Conservation (phyloP, 2,329 filamentous ascomycete species). For the Aspergillus carbonarius region DNA sequence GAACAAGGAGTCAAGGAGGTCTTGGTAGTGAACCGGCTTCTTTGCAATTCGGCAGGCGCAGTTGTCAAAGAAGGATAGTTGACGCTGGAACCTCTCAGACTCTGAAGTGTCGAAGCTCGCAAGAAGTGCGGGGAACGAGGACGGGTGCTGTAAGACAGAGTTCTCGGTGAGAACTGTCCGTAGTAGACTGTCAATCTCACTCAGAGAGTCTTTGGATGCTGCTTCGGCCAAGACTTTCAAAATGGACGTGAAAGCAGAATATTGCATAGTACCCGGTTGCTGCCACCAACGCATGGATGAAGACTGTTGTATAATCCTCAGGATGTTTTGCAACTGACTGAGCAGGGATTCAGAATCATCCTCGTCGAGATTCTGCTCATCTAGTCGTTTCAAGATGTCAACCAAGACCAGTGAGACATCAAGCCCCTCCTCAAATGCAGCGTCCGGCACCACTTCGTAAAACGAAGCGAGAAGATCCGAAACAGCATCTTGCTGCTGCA, state of each 20-base stretch:
- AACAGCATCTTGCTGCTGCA: slow-evolving; percentile 75
- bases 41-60: slow-evolving; percentile 73
- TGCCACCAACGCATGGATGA: slow-evolving; percentile 89
- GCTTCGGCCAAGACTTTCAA: slow-evolving; percentile 38
- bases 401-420: slow-evolving; percentile 79
- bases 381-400: slow-evolving; percentile 63
- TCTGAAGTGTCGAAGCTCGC: slow-evolving; percentile 39
- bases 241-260: slow-evolving; percentile 43
- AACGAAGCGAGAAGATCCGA: slow-evolving; percentile 79
- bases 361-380: slow-evolving; percentile 45
- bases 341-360: slow-evolving; percentile 59
- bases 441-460: slow-evolving; percentile 75
- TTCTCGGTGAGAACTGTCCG: slow-evolving; percentile 38
- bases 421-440: slow-evolving; percentile 80
- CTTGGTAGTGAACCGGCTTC: slow-evolving; percentile 78
- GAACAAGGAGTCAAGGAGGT: slow-evolving; percentile 44
- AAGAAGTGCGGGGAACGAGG: slow-evolving; percentile 39
- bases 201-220: slow-evolving; percentile 30
- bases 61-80: slow-evolving; percentile 78
- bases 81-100: slow-evolving; percentile 29
- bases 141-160: slow-evolving; percentile 34
- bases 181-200: slow-evolving; percentile 35
- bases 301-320: slow-evolving; percentile 76
- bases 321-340: slow-evolving; percentile 76
- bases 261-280: slow-evolving; percentile 57